phyloP scores from a whole-genome alignment of 148 eudicot genomes.

The Amaranthus palmeri region DNA sequence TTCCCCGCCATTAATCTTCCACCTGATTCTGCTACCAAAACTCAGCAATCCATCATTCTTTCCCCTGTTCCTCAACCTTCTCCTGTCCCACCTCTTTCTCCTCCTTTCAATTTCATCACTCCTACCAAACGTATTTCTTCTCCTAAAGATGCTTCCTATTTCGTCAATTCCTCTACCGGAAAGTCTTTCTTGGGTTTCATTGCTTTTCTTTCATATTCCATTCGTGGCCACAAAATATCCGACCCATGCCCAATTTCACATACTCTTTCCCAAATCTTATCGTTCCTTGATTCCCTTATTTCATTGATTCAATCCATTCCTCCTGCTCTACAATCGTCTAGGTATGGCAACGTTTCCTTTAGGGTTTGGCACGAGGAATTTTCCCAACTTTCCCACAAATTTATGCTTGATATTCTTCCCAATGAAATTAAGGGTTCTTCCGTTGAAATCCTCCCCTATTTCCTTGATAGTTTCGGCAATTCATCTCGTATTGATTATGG shows the following conservation, averaged over 20 bases:
- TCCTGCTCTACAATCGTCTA: conserved; percentile 42
- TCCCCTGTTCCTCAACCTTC: conserved; percentile 73
- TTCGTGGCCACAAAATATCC: conserved; percentile 53
- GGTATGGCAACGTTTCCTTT: conserved; percentile 66
- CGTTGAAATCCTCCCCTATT: conserved; percentile 62
- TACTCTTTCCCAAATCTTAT: conserved; percentile 24
- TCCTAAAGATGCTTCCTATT: conserved; percentile 44
- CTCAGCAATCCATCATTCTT: conserved; percentile 65
- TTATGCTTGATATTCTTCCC: conserved; percentile 40
- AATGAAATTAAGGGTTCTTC: conserved; percentile 30
- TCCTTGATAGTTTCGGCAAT: conserved; percentile 79
- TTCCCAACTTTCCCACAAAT: conserved; percentile 32
- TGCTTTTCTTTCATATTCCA: conserved; percentile 60
- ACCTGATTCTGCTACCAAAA: conserved; percentile 33
- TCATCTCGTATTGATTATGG: conserved; percentile 75
- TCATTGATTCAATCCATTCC: conserved; percentile 57
- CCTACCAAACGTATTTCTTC: conserved; percentile 57
- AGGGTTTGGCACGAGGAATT: conserved; percentile 59
- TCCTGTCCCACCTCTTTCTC: conserved; percentile 33
- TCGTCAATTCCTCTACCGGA: conserved; percentile 43
- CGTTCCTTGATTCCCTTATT: conserved; percentile 35
- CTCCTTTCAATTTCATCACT: conserved; percentile 56
- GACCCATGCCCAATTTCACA: conserved; percentile 53
- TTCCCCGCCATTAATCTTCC: conserved; percentile 70
- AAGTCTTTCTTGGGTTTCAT: conserved; percentile 68